Evolutionary conservation across 495 filamentous ascomycete genomes (phyloP), one percentile per base, ranked within the genome.

Genomic region (Hypoxylon fuscum): DNA sequence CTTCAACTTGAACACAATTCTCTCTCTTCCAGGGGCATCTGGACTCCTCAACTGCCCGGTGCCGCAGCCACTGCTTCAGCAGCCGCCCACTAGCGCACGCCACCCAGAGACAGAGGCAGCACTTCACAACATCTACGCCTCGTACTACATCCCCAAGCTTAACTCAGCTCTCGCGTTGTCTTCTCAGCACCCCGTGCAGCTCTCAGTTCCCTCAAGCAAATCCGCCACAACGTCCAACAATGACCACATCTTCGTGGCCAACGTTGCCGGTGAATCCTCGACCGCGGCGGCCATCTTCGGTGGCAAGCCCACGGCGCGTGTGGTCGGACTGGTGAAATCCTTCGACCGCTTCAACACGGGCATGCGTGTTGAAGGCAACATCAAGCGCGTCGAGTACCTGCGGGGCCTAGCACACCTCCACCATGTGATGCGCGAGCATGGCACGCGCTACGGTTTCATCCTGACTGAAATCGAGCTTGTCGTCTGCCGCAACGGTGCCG

Each of bases 391-490:
- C 51, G 85, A 93, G 73, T 97, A 96, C 75, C 86, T 96, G 7
- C 85, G 89, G 27, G 89, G 90, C 5, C 84, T 97, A 9, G 84
- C 91, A 0, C 90, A 96, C 57, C 77, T 97, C 22, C 93, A 97
- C 72, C 85, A 87, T 40, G 85, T 86, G 71, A 96, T 97, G 93
- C 90, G 93, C 72, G 91, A 95, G 75, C 90, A 96, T 73, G 88
- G 88, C 55, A 94, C 90, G 62, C 88, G 93, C 42, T 97, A 97
- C 72, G 93, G 93, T 25, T 97, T 96, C 79, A 94, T 97, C 68
- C 86, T 96, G 52, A 96, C 91, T 0, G 93, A 97, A 71, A 96
- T 96, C 68, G 93, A 97, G 77, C 88, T 97, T 10, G 87, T 97
- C 25, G 89, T 92, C 69, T 91, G 96, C 0, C 91, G 93, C 45